Evolutionary conservation across 2,329 filamentous ascomycete species (phyloP), one percentile per base, ranked within the genome.

Genomic region (Diaporthe sp.): DNA sequence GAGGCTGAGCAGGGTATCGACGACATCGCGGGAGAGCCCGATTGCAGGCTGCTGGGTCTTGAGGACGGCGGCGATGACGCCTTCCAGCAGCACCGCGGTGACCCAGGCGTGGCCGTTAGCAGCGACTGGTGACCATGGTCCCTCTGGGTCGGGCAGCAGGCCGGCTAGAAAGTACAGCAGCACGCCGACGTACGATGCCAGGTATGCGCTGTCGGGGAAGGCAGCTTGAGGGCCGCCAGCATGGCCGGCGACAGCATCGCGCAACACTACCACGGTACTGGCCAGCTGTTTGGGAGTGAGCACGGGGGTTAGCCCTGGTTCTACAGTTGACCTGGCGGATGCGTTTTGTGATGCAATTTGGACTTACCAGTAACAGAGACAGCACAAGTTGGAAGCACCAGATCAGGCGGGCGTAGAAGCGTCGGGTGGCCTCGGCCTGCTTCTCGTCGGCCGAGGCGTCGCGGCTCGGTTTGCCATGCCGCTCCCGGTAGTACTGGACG

Each of bases 91-190:
- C 0, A 81, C 77, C 34, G 80, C 85, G 0, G 81, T 74, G 65
- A 83, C 78, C 85, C 85, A 87, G 2, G 85, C 84, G 63, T 80
- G 80, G 73, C 81, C 79, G 53, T 87, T 85, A 28, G 85, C 78
- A 25, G 80, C 76, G 13, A 80, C 80, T 1, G 85, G 85, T 6
- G 83, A 82, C 85, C 85, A 87, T 9, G 85, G 85, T 1, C 85
- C 85, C 77, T 87, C 85, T 1, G 85, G 85, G 53, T 87, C 84
- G 4, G 85, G 85, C 9, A 87, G 81, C 68, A 87, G 78, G 3
- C 85, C 85, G 31, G 84, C 83, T 4, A 86, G 75, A 61, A 85
- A 86, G 76, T 86, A 87, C 4, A 87, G 82, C 6, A 86, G 58
- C 5, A 86, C 85, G 10, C 81, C 85, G 20, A 85, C 83, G 67